Evolutionary conservation across 495 filamentous ascomycete species (phyloP).

Genomic region (Penicillium pancosmium): DNA sequence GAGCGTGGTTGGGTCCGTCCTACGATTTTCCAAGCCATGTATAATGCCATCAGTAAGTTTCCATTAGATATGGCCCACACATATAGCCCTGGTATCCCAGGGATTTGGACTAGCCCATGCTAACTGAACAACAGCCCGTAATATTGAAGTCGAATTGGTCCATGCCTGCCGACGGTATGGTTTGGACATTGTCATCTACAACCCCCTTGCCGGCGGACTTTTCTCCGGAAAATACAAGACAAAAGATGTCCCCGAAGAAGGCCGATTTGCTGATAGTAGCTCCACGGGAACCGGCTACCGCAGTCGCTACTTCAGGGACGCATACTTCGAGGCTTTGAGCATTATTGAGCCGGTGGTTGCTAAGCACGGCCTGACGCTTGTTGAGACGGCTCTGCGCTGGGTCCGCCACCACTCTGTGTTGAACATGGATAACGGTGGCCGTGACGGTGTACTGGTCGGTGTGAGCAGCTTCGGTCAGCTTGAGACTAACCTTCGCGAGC

Average conservation of each 20-base stretch:
- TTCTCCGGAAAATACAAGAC: slow-evolving; percentile 86
- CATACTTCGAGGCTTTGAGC: slow-evolving; percentile 74
- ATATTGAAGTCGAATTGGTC: slow-evolving; percentile 79
- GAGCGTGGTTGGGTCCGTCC: slow-evolving; percentile 71
- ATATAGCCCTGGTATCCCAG: neutral
- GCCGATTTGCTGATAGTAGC: slow-evolving; percentile 67
- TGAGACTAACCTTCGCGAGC: slow-evolving; percentile 69
- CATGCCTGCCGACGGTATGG: slow-evolving; percentile 81
- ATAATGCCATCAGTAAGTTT: slow-evolving; percentile 60
- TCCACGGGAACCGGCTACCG: slow-evolving; percentile 67
- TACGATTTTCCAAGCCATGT: slow-evolving; percentile 66
- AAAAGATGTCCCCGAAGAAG: slow-evolving; percentile 64
- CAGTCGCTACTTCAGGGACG: slow-evolving; percentile 77
- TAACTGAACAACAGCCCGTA: slow-evolving; percentile 54
- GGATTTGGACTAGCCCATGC: slow-evolving; percentile 1
- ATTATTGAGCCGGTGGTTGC: slow-evolving; percentile 72
- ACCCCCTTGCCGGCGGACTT: slow-evolving; percentile 82
- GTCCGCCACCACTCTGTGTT: slow-evolving; percentile 77
- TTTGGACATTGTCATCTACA: slow-evolving; percentile 88
- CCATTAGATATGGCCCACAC: too few relatives aligned
- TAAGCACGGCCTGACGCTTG: slow-evolving; percentile 74
- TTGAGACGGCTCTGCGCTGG: slow-evolving; percentile 88
- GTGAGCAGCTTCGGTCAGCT: slow-evolving; percentile 75
- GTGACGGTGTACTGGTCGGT: slow-evolving; percentile 81
- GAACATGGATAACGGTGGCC: slow-evolving; percentile 69